Evolutionary conservation across 2,329 filamentous ascomycete species (phyloP).

Genomic region (Paecilomyces fulvus): DNA sequence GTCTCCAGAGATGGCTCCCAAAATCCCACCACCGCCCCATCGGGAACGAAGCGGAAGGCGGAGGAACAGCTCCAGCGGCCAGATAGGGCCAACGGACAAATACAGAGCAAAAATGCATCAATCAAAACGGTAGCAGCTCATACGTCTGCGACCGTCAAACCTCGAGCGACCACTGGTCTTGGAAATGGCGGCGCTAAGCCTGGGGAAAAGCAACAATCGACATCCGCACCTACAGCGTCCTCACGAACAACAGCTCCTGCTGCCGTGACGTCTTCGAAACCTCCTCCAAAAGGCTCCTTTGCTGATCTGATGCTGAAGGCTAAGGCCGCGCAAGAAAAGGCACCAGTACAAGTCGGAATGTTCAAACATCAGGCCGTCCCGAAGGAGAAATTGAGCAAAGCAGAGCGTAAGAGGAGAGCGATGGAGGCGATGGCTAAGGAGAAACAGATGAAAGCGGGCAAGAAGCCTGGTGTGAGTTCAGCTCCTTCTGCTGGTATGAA

Average conservation of each 20-base stretch:
- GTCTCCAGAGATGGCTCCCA: slow-evolving; percentile 1
- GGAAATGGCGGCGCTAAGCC: slow-evolving; percentile 3
- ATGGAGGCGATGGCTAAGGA: slow-evolving; percentile 34
- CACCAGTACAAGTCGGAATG: slow-evolving; percentile 38
- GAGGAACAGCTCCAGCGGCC: slow-evolving; percentile 29
- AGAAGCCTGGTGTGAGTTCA: slow-evolving; percentile 16
- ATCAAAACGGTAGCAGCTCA: slow-evolving; percentile 8
- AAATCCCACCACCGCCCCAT: slow-evolving; percentile 10
- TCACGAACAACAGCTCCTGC: slow-evolving; percentile 10
- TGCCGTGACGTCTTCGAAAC: slow-evolving; percentile 22
- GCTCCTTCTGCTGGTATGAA: slow-evolving; percentile 5
- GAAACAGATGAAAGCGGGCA: slow-evolving; percentile 24
- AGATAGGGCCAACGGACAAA: slow-evolving; percentile 16
- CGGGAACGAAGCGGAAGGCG: slow-evolving; percentile 35
- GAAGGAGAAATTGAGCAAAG: slow-evolving; percentile 48
- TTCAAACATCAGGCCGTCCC: slow-evolving; percentile 49
- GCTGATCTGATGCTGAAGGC: slow-evolving; percentile 52
- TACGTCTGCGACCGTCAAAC: slow-evolving; percentile 13
- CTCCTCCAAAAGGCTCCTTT: slow-evolving; percentile 51
- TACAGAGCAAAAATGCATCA: slow-evolving; percentile 10
- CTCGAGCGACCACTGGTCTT: slow-evolving; percentile 7
- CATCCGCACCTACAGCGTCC: slow-evolving; percentile 11
- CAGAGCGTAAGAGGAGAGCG: slow-evolving; percentile 42
- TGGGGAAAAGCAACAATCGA: slow-evolving; percentile 13
- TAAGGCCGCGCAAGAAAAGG: slow-evolving; percentile 44